Base-by-base conservation (phyloP, 768 basidiomycete species). In the Leccinum olivaceopallidum region DNA sequence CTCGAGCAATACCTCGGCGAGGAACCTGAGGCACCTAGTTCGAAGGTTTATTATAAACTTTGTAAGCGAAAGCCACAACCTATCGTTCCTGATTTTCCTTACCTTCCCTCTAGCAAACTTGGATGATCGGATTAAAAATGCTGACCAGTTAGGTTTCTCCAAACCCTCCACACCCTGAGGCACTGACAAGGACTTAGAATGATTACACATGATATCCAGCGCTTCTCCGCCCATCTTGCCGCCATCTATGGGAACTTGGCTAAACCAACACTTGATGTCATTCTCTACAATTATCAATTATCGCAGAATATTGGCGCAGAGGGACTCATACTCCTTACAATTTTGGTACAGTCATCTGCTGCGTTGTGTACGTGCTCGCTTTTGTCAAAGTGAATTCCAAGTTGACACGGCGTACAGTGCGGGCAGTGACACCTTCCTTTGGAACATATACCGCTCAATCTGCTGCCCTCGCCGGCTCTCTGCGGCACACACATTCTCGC, bases 141-240 rank as follows among this genome's bases (percentile, higher is more conserved):
- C 93, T 16, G 95, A 98, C 72, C 94, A 97, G 90, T 91, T 66
- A 58, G 66, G 83, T 70, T 30, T 48, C 5, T n/a, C 18, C 16
- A 50, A 32, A 20, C 14, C 28, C 3, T 26, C 47, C 18, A 36
- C 30, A 26, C 34, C 63, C 30, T n/a, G 47, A 44, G 20, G 32
- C 49, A 63, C 53, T 70, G 53, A 71, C 47, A 36, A 49, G 28
- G 37, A 30, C 7, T 2, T 67, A 94, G 90, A 78, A 94, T 95
- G 89, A 92, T 97, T 56, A 96, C 94, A 2, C 88, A 95, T 60
- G 96, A 98, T 73, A 94, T 98, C 53, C 92, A 95, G 71, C 89
- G 89, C 56, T 98, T 97, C 76, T 92, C 93, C 14, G 83, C 83
- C 5, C 89, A 93, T 69, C 83, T 98, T 6, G 94, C 96, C 13